These are phyloP conservation scores for Paramecium primaurelia DNA, from an alignment of 73 alveolate species.

Conservation along the genomic window DNA sequence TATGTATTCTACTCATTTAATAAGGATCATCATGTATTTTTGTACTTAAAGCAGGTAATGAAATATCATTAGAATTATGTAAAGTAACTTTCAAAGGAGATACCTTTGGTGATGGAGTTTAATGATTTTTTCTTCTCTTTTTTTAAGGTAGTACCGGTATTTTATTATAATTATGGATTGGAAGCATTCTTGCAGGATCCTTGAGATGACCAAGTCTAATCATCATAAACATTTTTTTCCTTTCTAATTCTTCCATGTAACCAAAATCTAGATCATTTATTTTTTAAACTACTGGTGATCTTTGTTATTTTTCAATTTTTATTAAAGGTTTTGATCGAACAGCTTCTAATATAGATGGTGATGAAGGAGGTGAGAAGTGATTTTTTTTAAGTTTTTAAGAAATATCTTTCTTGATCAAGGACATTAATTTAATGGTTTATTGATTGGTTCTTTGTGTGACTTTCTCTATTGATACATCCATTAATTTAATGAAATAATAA, in stretches of 20 bases:
- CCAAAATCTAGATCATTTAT: conserved; percentile 39
- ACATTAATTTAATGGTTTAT: neutral
- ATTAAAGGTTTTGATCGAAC: neutral
- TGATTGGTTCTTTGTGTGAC: neutral
- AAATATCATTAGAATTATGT: neutral
- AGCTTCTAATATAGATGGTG: neutral
- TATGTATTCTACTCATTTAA: neutral
- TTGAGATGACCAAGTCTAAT: neutral
- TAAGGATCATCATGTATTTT: neutral
- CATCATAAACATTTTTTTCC: conserved; percentile 38
- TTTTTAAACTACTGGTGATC: neutral
- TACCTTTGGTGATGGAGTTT: neutral
- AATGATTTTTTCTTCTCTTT: neutral
- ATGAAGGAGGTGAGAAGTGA: neutral
- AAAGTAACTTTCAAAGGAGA: neutral
- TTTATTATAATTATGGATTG: neutral
- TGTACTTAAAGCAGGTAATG: neutral
- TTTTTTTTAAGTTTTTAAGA: neutral
- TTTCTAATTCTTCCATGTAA: conserved; percentile 17
- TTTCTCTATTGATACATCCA: neutral
- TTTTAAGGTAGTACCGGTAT: conserved; percentile 6
- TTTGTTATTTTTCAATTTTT: neutral
- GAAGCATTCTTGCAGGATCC: neutral
- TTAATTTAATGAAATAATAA: conserved; percentile 15
- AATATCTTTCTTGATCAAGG: neutral